Evolutionary conservation across 2,329 filamentous ascomycete species (phyloP).

Genomic region (Pseudogymnoascus pannorum): DNA sequence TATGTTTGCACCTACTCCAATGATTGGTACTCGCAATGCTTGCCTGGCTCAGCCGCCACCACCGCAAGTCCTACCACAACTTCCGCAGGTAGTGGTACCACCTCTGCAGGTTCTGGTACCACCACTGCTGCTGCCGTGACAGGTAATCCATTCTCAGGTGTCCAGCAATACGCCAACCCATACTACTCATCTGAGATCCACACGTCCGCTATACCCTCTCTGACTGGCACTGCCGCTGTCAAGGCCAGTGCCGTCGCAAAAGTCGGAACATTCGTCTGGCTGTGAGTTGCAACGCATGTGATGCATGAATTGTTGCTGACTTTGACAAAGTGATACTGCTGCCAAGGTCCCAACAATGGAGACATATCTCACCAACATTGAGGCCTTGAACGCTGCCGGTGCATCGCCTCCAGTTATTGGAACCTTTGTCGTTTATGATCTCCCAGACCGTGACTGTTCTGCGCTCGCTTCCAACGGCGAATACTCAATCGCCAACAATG

Average conservation of each 20-base stretch:
- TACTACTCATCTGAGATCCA: constrained; percentile 47
- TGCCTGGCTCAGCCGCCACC: constrained; percentile 18
- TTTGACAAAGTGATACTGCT: constrained; percentile 34
- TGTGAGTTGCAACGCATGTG: constrained; percentile 36
- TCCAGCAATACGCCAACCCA: constrained; percentile 43
- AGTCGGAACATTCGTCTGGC: constrained; percentile 45
- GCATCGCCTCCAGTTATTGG: constrained; percentile 39
- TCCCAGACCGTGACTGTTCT: constrained; percentile 57
- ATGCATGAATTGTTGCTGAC: no score
- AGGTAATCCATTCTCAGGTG: constrained; percentile 46
- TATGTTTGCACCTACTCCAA: constrained; percentile 22
- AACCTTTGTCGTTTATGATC: constrained; percentile 54
- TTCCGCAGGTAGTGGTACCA: constrained; percentile 15
- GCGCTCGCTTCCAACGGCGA: constrained; percentile 58
- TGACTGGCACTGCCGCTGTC: constrained; percentile 48
- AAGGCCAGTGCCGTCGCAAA: constrained; percentile 42
- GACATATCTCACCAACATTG: constrained; percentile 40
- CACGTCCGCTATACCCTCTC: constrained; percentile 51
- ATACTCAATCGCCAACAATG: constrained; percentile 44
- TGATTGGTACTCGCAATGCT: constrained; percentile 26
- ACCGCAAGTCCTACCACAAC: constrained; percentile 15
- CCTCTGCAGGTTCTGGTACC: constrained; percentile 21
- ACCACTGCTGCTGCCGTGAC: constrained; percentile 38
- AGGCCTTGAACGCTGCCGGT: constrained; percentile 39
- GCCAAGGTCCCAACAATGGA: constrained; percentile 43